Conservation (phyloP, 1,284 basidiomycete species). For the Apiotrichum mycotoxinovorans region DNA sequence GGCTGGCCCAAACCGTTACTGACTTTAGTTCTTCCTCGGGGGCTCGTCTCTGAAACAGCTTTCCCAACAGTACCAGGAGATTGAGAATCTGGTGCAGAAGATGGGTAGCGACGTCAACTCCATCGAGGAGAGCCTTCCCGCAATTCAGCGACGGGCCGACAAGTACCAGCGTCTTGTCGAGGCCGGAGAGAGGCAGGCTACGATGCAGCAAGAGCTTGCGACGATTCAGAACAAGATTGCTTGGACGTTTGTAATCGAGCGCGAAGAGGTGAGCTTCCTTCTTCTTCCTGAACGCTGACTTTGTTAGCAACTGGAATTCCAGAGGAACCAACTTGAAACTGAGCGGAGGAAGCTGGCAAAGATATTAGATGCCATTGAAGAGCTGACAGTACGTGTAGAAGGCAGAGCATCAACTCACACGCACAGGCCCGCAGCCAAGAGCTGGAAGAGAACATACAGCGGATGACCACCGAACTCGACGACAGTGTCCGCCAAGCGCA, state of each 20-base stretch:
- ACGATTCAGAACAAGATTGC: constrained; percentile 62
- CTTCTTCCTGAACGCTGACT: background rate
- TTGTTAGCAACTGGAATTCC: background rate
- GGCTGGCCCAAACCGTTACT: constrained; percentile 51
- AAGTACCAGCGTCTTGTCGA: constrained; percentile 55
- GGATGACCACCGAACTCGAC: too few species aligned
- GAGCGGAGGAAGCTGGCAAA: constrained; percentile 3
- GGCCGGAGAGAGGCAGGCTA: constrained; percentile 59
- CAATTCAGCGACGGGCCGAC: constrained; percentile 20
- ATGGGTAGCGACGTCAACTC: constrained; percentile 24
- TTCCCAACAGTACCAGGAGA: constrained; percentile 76
- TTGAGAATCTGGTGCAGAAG: constrained; percentile 51
- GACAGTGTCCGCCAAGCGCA: too few species aligned
- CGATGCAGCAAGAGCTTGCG: constrained; percentile 10
- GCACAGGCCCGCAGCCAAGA: too few species aligned
- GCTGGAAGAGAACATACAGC: too few species aligned
- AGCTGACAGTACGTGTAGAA: background rate
- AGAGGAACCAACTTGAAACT: background rate
- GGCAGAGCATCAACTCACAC: background rate
- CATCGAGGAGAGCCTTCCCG: constrained; percentile 24
- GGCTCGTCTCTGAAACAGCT: constrained; percentile 91
- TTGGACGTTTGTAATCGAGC: constrained; percentile 80
- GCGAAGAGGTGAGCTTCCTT: constrained; percentile 57
- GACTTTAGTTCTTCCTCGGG: constrained; percentile 79
- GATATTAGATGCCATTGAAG: background rate